Conservation (phyloP, 129 eudicot genomes). For the Dittrichia graveolens region DNA sequence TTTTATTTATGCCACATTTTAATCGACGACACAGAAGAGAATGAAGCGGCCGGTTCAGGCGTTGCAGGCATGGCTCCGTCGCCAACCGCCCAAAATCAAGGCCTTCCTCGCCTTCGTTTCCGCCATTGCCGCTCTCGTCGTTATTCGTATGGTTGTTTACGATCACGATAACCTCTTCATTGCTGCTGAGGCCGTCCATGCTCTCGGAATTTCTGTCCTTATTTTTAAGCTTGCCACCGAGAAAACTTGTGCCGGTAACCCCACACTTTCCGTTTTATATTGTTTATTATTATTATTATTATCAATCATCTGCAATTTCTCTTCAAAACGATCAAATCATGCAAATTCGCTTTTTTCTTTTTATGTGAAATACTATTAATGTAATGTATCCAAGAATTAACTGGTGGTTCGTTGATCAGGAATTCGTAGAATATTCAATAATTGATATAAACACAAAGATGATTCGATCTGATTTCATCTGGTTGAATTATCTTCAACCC, state of each 20-base stretch:
- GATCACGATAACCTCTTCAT: conserved; percentile 75
- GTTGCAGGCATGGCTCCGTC: conserved; percentile 50
- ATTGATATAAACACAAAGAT: neutral
- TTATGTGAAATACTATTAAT: neutral
- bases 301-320: neutral
- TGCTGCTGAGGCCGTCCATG: conserved; percentile 64
- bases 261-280: neutral
- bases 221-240: conserved; percentile 67
- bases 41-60: conserved; percentile 24
- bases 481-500: too few species aligned
- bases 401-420: neutral
- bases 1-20: neutral
- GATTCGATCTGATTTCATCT: neutral
- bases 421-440: neutral
- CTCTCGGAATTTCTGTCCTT: conserved; percentile 64
- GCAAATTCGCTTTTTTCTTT: neutral
- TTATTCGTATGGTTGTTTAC: conserved; percentile 59
- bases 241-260: conserved; percentile 30
- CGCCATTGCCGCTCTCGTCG: conserved; percentile 55
- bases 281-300: neutral
- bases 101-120: conserved; percentile 52
- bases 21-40: neutral
- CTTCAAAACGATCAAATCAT: conserved; percentile 3
- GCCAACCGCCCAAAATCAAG: conserved; percentile 73
- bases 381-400: neutral